phyloP scores from a whole-genome alignment of 768 basidiomycete species.

The Vararia minispora region DNA sequence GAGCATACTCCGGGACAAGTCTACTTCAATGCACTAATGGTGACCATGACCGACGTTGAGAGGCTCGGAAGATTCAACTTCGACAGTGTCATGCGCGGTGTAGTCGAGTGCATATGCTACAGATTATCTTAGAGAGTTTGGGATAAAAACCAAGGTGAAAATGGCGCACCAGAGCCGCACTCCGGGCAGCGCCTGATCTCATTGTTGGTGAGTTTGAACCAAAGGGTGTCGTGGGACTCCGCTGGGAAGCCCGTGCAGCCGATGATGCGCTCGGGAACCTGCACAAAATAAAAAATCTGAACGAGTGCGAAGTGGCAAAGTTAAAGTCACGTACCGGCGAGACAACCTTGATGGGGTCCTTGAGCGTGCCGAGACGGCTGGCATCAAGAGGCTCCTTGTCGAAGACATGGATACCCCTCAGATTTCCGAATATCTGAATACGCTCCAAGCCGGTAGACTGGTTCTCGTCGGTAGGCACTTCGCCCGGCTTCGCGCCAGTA shows the following conservation, averaged over 20 bases:
- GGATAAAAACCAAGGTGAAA: background rate
- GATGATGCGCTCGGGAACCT: constrained; percentile 78
- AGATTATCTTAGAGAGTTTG: constrained; percentile 4
- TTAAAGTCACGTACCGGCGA: constrained; percentile 55
- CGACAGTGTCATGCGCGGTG: constrained; percentile 1
- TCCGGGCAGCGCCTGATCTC: constrained; percentile 78
- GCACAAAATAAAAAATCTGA: constrained; percentile 3
- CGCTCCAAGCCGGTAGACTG: constrained; percentile 97
- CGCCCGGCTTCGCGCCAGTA: constrained; percentile 57
- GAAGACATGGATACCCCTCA: constrained; percentile 85
- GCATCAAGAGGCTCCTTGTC: constrained; percentile 79
- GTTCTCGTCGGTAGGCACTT: constrained; percentile 73
- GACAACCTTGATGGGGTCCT: constrained; percentile 78
- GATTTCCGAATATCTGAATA: constrained; percentile 81
- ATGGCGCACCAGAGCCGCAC: constrained; percentile 80
- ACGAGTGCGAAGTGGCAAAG: constrained; percentile 3
- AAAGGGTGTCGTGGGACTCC: constrained; percentile 89
- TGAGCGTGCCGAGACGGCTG: constrained; percentile 77
- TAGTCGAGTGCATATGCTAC: constrained; percentile 63
- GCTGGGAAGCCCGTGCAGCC: constrained; percentile 94
- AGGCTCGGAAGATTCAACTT: too few relatives aligned
- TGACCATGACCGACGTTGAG: too few relatives aligned
- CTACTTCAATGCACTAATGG: too few relatives aligned
- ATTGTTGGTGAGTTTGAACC: constrained; percentile 62
- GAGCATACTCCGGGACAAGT: too few relatives aligned